phyloP scores from a whole-genome alignment of 768 basidiomycete genomes.

The Albatrellus ellisii region DNA sequence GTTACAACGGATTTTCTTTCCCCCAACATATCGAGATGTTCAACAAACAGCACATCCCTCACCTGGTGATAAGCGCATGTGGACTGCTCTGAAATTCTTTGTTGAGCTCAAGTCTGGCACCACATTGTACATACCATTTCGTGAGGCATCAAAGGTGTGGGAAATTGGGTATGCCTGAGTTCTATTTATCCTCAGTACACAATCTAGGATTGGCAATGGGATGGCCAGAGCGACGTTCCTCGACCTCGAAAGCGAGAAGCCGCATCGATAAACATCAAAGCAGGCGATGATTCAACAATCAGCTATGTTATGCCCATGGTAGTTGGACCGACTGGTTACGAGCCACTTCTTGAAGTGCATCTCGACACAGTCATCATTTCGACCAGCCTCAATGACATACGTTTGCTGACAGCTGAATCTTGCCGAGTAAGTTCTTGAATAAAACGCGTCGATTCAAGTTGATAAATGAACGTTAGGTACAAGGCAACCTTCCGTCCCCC shows the following conservation, averaged over 20 bases:
- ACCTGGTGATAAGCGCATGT: constrained; percentile 71
- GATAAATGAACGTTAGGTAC: constrained; percentile 30
- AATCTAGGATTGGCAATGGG: constrained; percentile 85
- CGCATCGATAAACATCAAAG: constrained; percentile 58
- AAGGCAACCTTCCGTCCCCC: constrained; percentile 66
- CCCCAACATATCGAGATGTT: constrained; percentile 56
- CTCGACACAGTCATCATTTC: constrained; percentile 66
- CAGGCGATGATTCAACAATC: constrained; percentile 76
- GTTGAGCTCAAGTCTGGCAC: constrained; percentile 72
- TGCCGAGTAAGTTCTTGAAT: constrained; percentile 52
- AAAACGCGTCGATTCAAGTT: no score
- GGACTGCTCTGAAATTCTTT: constrained; percentile 72
- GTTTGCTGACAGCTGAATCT: constrained; percentile 61
- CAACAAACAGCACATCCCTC: constrained; percentile 42
- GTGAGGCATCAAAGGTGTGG: constrained; percentile 79
- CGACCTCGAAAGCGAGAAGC: constrained; percentile 47
- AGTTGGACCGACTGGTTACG: constrained; percentile 59
- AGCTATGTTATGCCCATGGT: constrained; percentile 79
- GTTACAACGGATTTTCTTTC: constrained; percentile 76
- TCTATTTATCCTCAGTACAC: not conserved
- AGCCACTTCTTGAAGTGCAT: constrained; percentile 68
- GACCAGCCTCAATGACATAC: constrained; percentile 83
- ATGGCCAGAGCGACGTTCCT: constrained; percentile 38
- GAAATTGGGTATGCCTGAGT: not conserved
- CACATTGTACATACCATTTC: constrained; percentile 74